Evolutionary conservation across 805 yeast genomes (phyloP), one percentile per base, ranked within the genome.

Genomic region (Vanderwaltozyma verrucispora): DNA sequence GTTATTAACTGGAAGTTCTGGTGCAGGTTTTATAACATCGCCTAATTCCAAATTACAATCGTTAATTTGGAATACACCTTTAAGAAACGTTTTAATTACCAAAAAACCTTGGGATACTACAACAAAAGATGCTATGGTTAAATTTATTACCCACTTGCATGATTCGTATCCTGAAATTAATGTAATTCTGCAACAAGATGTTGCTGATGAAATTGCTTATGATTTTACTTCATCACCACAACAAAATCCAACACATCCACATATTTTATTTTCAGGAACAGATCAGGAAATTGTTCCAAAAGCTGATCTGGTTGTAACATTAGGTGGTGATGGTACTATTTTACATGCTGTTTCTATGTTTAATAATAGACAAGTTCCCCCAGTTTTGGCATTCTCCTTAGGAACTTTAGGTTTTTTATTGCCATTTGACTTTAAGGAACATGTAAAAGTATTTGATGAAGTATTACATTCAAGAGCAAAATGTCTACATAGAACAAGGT

Each of bases 271-370:
- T 50, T 73, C 88, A 0, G 92, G 94, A 0, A 49, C 71, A 3
- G 58, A 59, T 14, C 60, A 65, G 10, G 80, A 77, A 9, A 74
- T 86, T 30, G 69, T 75, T 1, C 49, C 64, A 10, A 82, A 77
- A 48, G 74, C 95, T 0, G 97, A 88, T 53, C 58, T 88, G 30
- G 63, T 88, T 28, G 87, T 88, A 8, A 82, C 95, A 0, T 60
- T 88, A 28, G 97, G 97, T n/a, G 97, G 97, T 15, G 97, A 88
- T 59, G 97, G 97, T 5, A 88, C 96, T 0, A 85, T 86, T 38
- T 59, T 88, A 31, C 72, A 88, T 38, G 95, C 89, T 0, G 89
- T 86, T 0, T 76, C 92, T 5, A 64, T 76, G 49, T 88, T 88
- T 53, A 75, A 80, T 38, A 74, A 76, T 51, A 68, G 68, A 9